phyloP scores from a whole-genome alignment of 257 asterid genomes.

The Fraxinus pennsylvanica region DNA sequence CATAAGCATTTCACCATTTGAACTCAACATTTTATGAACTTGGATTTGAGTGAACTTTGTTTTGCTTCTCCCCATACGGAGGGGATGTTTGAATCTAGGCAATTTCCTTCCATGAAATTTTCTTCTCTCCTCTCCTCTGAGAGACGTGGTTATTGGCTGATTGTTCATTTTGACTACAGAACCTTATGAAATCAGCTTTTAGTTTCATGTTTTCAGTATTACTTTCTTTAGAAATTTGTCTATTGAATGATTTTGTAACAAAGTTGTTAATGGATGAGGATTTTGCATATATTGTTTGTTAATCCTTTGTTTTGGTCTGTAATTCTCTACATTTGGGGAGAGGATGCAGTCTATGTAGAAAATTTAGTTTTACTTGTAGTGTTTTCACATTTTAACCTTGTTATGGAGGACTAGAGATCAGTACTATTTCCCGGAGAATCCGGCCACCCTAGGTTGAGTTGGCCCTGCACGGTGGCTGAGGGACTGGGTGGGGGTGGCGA shows the following conservation, averaged over 20 bases:
- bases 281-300: not conserved
- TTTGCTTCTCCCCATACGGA: too few species aligned
- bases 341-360: not conserved
- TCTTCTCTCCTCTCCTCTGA: not conserved
- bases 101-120: too few species aligned
- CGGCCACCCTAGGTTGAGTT: not conserved
- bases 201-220: not conserved
- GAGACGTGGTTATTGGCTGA: not conserved
- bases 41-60: too few species aligned
- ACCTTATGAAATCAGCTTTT: not conserved
- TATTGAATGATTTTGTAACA: not conserved
- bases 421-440: not conserved
- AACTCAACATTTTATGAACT: too few species aligned
- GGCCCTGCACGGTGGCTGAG: not conserved
- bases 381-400: not conserved
- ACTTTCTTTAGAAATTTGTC: not conserved
- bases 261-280: not conserved
- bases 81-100: too few species aligned
- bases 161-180: not conserved
- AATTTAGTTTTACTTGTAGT: not conserved
- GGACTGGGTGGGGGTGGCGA: too few species aligned
- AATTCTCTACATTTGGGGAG: not conserved
- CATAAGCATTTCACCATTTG: too few species aligned
- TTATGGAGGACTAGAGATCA: not conserved
- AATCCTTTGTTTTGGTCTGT: not conserved